These are phyloP conservation scores for Fusarium penzigii DNA, from an alignment of 2,329 filamentous ascomycete genomes.

Conservation along the genomic window DNA sequence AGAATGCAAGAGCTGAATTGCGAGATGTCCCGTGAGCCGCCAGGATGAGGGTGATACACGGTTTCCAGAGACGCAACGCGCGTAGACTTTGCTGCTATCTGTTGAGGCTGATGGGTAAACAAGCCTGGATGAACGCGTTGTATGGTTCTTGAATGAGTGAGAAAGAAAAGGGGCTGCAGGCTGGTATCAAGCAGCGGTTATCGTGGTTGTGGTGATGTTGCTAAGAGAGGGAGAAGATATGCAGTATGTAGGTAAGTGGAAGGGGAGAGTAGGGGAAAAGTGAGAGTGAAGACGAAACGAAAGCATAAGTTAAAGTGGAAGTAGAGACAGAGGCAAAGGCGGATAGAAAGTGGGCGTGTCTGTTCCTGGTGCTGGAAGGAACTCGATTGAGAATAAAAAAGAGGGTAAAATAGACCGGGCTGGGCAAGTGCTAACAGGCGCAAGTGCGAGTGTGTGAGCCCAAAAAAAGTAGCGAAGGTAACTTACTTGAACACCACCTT, in stretches of 20 bases:
- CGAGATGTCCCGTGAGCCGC: neutral
- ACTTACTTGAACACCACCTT: neutral
- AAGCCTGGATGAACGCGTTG: neutral
- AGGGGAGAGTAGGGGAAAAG: neutral
- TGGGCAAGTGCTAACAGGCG: neutral
- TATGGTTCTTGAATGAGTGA: too few relatives aligned
- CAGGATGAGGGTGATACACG: neutral
- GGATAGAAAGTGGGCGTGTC: neutral
- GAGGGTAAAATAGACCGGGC: neutral
- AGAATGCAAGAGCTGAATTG: neutral
- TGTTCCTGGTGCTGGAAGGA: neutral
- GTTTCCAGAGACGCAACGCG: neutral
- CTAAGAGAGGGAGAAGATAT: neutral
- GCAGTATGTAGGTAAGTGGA: neutral
- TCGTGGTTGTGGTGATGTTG: neutral
- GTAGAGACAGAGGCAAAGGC: neutral
- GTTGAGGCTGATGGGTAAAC: neutral
- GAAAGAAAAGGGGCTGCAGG: neutral
- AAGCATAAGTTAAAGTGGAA: too few relatives aligned
- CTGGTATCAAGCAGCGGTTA: neutral
- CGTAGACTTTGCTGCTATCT: neutral
- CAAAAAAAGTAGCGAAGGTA: neutral
- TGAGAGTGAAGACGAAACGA: too few relatives aligned
- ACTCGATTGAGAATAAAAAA: neutral
- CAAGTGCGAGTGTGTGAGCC: neutral